Evolutionary conservation across 2,329 filamentous ascomycete genomes (phyloP), one percentile per base, ranked within the genome.

Genomic region (Tolypocladium tropicale): DNA sequence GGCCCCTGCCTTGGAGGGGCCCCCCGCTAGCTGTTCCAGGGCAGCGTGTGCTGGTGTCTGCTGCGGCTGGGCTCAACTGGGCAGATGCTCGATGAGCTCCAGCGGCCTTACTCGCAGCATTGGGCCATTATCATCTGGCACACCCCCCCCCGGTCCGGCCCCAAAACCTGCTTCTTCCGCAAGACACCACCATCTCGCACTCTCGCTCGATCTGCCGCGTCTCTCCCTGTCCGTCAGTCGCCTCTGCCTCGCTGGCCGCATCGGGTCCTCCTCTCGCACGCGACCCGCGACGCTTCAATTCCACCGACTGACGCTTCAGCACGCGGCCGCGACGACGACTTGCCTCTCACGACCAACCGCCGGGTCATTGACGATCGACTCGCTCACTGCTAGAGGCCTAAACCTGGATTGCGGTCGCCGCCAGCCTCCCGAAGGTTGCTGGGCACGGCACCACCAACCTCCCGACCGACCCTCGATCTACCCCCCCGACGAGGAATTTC

Each of bases 1-100:
- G 59, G n/a, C 61, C 61, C 59, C 56, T 59, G 57, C 56, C 54
- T 57, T 56, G 14, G 9, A 25, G 23, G 33, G 16, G 51, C 50
- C 25, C 50, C 25, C 46, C 16, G 46, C 46, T 28, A 49, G 16
- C 28, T 32, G 46, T 2, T 14, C n/a, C 21, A n/a, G 23, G 49
- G 28, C 30, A 32, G 21, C 23, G 16, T 10, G 25, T 30, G 23
- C 14, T 48, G 25, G 41, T 6, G 12, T 6, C 23, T 25, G 41
- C 21, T 14, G 21, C 41, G 39, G 7, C 34, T 37, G 34, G 34
- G 34, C 34, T 11, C n/a, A n/a, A n/a, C 34, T 43, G 41, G 5
- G 21, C 41, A 25, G 23, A 28, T 48, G 23, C 43, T 48, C 43
- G 10, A 48, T 30, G 28, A 21, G 46, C 28, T 49, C 28, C 46